Evolutionary conservation across 1,284 basidiomycete species (phyloP), one percentile per base, ranked within the genome.

Genomic region (Malassezia yamatoensis): DNA sequence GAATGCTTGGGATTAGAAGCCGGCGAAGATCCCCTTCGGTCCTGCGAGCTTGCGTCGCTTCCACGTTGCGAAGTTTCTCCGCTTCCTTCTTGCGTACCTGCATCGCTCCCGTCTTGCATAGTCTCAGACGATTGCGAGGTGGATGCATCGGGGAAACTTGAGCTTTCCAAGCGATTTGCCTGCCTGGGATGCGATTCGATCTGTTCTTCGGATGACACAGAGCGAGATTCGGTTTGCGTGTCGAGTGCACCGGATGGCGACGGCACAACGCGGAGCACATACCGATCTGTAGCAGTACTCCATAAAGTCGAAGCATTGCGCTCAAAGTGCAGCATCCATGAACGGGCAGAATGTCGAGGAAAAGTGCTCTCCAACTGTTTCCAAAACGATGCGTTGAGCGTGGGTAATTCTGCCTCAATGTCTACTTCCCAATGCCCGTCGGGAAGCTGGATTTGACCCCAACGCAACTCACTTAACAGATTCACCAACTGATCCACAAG

Each of bases 231-330:
- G 24, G 3, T 7, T 29, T 29, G 24, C 3, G 7, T 29, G 24
- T 29, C 24, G 4, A 29, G 24, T 7, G 24, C 24, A 7, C 3
- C 24, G 24, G 24, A 29, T 29, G 35, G 10, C 38, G 12, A 13
- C 0, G 44, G 45, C 52, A 42, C 33, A 12, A 46, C 16, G 5
- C 45, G 45, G 16, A 47, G 44, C 18, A 39, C 18, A 29, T 20
- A 50, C 32, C 45, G 53, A 29, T 54, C 47, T 15, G 40, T 39
- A 20, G 53, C 53, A 13, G 38, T 33, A 41, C 49, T 38, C 53
- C 47, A 50, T 13, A 44, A 35, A 12, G 15, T 34, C 33, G 11
- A n/a, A 16, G 24, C 20, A 32, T 32, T 21, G 11, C 35, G 47
- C 9, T 38, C 40, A 15, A 34, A 49, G n/a, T 49, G 42, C 39